Conservation (phyloP, 1,139 yeast species). For the Hemisphaericaspora xylofermentans region DNA sequence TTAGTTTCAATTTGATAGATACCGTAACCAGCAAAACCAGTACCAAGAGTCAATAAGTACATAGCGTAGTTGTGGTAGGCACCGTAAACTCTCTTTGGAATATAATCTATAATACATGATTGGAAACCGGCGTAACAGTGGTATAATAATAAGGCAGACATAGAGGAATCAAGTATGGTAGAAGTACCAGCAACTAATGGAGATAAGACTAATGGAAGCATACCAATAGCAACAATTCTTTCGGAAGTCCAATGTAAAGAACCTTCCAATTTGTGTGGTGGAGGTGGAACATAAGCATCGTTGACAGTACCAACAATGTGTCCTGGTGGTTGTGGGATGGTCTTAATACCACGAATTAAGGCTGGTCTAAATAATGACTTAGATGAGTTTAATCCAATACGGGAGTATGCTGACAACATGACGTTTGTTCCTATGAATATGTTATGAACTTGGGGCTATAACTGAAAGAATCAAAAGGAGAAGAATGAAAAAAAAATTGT, state of each 20-base stretch:
- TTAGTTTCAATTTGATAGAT: conserved; percentile 58
- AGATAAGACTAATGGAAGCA: conserved; percentile 62
- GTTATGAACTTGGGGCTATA: too few species aligned
- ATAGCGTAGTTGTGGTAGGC: conserved; percentile 60
- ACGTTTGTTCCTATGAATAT: background rate
- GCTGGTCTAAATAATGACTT: conserved; percentile 19
- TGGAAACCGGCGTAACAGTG: conserved; percentile 74
- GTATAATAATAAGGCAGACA: conserved; percentile 55
- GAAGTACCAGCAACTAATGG: conserved; percentile 59
- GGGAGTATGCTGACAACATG: conserved; percentile 29
- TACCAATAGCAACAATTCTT: conserved; percentile 54
- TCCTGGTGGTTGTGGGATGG: conserved; percentile 76
- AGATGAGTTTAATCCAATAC: conserved; percentile 27
- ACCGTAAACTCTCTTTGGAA: conserved; percentile 73
- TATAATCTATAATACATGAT: conserved; percentile 77
- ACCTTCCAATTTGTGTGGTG: conserved; percentile 56
- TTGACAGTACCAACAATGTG: conserved; percentile 72
- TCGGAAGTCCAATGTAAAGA: conserved; percentile 75
- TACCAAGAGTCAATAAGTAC: conserved; percentile 62
- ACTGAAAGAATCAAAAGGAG: too few species aligned
- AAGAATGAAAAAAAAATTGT: too few species aligned
- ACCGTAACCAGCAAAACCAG: conserved; percentile 64
- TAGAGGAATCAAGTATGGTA: conserved; percentile 57
- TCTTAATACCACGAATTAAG: conserved; percentile 35
- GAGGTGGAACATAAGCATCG: conserved; percentile 67